Evolutionary conservation across 805 yeast genomes (phyloP), one percentile per base, ranked within the genome.

Genomic region (Schizosaccharomyces pombe): DNA sequence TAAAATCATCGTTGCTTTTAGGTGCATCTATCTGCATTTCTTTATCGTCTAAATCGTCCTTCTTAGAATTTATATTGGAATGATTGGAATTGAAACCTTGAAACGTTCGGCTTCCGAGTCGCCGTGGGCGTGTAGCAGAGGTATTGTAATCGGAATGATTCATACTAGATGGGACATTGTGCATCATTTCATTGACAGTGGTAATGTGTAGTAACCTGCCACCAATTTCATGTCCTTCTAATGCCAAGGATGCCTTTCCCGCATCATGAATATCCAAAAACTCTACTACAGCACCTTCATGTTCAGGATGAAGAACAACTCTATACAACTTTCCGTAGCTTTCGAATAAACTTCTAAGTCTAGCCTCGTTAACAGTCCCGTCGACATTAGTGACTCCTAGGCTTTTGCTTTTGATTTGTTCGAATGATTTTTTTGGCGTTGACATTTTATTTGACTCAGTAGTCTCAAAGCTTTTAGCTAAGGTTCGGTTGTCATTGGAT

Each of bases 281-380:
- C 57, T 73, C 74, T 3, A 79, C 68, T 31, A 79, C 58, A 0
- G 81, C 81, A 3, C 74, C 75, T 5, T 65, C 60, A 19, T 63
- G 60, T 24, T 71, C 74, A 0, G 79, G 72, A 37, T 70, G 72
- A 16, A 77, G 59, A 28, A 73, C 69, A 1, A 78, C 64, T 5
- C 68, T 67, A 1, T 60, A 58, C 0, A 79, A 70, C 0, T 68
- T 65, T 2, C 75, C 74, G 43, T 61, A 59, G 8, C 60, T 58
- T 11, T 58, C 59, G 12, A 75, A 61, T 43, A 65, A 60, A 1
- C 58, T 54, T 26, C 60, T 57, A 2, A 75, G 55, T 52, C 68
- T 73, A 1, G 67, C 63, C 0, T 63, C 58, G 11, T 64, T 72
- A 5, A 72, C 58, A 0, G 73, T 71, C 32, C 68, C 69, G 11